Evolutionary conservation across 176 grass and related monocot genomes (phyloP).

Genomic region (Oryza rufipogon): DNA sequence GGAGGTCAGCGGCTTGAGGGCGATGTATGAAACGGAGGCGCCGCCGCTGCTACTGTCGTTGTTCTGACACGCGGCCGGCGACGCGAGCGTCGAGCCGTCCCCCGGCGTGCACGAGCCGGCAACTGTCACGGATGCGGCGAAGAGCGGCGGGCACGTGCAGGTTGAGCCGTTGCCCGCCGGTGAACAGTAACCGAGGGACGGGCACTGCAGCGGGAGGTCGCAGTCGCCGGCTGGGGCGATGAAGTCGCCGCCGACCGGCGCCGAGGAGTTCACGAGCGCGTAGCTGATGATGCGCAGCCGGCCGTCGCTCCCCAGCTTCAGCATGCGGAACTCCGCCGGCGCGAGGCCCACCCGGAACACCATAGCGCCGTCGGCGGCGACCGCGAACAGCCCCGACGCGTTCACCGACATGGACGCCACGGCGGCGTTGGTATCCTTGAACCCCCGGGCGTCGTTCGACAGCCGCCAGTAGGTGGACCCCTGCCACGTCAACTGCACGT

Average conservation of each 20-base stretch:
- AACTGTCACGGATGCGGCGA: constrained; percentile 28
- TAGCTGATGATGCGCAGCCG: constrained; percentile 61
- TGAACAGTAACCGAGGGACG: constrained; percentile 55
- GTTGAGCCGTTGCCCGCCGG: constrained; percentile 46
- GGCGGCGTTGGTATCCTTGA: constrained; percentile 48
- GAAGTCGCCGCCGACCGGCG: constrained; percentile 44
- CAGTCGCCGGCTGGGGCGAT: constrained; percentile 57
- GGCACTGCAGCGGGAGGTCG: constrained; percentile 65
- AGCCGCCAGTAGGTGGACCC: constrained; percentile 69
- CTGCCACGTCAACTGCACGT: constrained; percentile 62
- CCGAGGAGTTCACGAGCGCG: constrained; percentile 62
- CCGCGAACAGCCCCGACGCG: constrained; percentile 54
- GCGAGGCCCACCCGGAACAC: constrained; percentile 46
- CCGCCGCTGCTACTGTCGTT: not conserved
- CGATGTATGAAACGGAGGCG: constrained; percentile 46
- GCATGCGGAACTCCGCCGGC: constrained; percentile 53
- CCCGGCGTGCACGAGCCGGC: constrained; percentile 56
- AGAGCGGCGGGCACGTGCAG: constrained; percentile 66
- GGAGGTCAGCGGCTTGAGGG: constrained; percentile 36
- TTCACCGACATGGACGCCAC: constrained; percentile 66
- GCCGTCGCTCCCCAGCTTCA: constrained; percentile 56
- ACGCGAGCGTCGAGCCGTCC: constrained; percentile 61
- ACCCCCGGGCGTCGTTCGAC: constrained; percentile 58
- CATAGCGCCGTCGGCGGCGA: constrained; percentile 40
- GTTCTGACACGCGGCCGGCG: constrained; percentile 44